Percentiles rank a stretch among this genome's conserved stretches.
Evolutionary conservation across 441 rosid species (phyloP).

Genomic region (Pelargonium citronellum): DNA sequence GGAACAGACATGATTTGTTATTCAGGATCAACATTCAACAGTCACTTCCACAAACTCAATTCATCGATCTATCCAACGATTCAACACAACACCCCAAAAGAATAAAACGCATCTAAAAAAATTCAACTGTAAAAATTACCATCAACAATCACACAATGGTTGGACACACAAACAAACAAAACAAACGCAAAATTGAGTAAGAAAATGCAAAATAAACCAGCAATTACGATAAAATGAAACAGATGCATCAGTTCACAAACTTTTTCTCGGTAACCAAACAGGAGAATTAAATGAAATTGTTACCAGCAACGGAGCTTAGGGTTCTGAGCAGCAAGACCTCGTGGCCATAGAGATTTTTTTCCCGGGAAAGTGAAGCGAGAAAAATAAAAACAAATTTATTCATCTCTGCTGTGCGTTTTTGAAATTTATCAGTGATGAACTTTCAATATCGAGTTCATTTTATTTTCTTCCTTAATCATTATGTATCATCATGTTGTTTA

Average conservation of each 20-base stretch:
- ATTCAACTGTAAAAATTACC: background rate
- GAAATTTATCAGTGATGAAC: background rate
- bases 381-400: too few species aligned
- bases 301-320: background rate
- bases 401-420: too few species aligned
- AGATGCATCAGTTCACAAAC: background rate
- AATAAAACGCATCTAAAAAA: background rate
- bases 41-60: background rate
- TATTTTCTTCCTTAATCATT: too few species aligned
- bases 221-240: background rate
- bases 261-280: background rate
- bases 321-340: background rate
- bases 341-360: background rate
- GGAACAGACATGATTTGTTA: background rate
- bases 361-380: background rate
- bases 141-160: background rate
- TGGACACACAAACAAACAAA: background rate
- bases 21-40: too few species aligned
- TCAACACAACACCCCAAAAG: background rate
- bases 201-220: background rate
- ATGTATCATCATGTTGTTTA: too few species aligned
- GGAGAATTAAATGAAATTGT: background rate
- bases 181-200: background rate
- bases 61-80: background rate
- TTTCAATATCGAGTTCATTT: too few species aligned